Evolutionary conservation across 306 rosid genomes (phyloP).

Genomic region (Trifolium pratense): DNA sequence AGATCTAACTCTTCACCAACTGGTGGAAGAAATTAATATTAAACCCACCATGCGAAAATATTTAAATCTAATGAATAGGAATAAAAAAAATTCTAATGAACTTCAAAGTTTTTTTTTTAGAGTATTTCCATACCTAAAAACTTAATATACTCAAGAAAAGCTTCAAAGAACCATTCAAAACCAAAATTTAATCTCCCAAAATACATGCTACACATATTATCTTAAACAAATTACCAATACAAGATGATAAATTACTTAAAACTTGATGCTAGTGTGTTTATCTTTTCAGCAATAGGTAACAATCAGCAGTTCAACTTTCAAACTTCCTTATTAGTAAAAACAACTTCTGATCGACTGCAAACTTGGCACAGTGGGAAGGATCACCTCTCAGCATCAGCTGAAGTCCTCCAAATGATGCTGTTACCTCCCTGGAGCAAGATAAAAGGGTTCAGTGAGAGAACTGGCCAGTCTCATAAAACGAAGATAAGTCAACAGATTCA

Average conservation of each 20-base stretch:
- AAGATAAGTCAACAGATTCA: constrained; percentile 4
- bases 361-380: constrained; percentile 60
- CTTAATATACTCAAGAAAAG: not conserved
- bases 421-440: constrained; percentile 65
- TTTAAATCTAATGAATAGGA: not conserved
- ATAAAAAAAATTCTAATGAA: not conserved
- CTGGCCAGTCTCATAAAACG: not conserved
- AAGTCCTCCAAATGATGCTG: constrained; percentile 85
- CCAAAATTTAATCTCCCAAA: not conserved
- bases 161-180: not conserved
- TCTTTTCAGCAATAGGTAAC: constrained; percentile 26
- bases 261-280: not conserved
- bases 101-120: not conserved
- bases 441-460: constrained; percentile 27
- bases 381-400: constrained; percentile 82
- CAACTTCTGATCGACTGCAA: constrained; percentile 68
- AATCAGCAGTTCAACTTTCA: constrained; percentile 31
- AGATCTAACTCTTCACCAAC: not conserved
- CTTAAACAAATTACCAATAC: not conserved
- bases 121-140: not conserved
- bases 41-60: not conserved
- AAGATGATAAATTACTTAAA: not conserved
- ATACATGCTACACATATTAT: not conserved
- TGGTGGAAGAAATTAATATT: not conserved
- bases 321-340: constrained; percentile 77